Evolutionary conservation across 2,329 filamentous ascomycete species (phyloP).

Genomic region (Rutstroemia sp.): DNA sequence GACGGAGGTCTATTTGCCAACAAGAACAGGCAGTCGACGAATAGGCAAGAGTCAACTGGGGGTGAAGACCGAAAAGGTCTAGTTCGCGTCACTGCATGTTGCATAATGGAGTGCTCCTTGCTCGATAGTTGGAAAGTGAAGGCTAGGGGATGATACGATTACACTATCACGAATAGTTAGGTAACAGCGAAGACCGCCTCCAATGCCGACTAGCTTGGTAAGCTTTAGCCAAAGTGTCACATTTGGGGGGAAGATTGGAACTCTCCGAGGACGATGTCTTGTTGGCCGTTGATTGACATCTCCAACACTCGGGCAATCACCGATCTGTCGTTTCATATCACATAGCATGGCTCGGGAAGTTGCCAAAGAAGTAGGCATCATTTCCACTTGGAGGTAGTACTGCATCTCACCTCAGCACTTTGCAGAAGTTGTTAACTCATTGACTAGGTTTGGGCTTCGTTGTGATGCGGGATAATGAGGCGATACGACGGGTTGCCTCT

Average conservation of each 20-base stretch:
- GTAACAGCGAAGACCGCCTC: not conserved
- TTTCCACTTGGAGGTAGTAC: not conserved
- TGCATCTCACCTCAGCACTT: not conserved
- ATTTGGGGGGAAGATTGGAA: not conserved
- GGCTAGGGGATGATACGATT: not conserved
- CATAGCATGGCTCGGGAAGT: not conserved
- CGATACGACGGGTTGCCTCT: not conserved
- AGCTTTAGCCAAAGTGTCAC: not conserved
- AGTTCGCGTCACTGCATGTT: not conserved
- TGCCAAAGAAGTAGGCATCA: not conserved
- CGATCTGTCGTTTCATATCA: no score
- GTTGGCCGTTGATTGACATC: no score
- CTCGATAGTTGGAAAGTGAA: not conserved
- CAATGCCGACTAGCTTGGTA: not conserved
- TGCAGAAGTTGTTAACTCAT: not conserved
- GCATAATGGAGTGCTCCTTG: no score
- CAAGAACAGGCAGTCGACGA: no score
- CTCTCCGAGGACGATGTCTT: no score
- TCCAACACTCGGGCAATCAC: no score
- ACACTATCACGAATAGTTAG: not conserved
- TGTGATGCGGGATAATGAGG: not conserved
- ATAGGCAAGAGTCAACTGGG: no score
- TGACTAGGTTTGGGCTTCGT: not conserved
- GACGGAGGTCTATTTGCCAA: no score
- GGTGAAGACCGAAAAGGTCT: not conserved